These are phyloP conservation scores for Populus simonii DNA, from an alignment of 345 rosid species.

Conservation along the genomic window DNA sequence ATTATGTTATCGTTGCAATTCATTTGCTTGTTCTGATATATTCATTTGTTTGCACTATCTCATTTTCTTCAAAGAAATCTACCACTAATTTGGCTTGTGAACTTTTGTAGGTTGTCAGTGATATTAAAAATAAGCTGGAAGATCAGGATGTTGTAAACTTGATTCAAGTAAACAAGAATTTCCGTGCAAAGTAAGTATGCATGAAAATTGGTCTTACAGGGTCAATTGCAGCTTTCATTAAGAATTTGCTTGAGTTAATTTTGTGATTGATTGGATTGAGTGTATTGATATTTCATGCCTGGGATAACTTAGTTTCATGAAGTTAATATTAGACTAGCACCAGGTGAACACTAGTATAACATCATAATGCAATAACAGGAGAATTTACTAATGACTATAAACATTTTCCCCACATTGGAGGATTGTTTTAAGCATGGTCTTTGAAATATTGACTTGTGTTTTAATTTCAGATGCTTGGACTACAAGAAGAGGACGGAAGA, in stretches of 20 bases:
- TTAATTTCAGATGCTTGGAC: slow-evolving; percentile 56
- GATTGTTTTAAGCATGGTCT: background rate
- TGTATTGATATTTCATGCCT: no score
- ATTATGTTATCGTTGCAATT: background rate
- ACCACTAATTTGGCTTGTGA: background rate
- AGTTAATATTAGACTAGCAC: no score
- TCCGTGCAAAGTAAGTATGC: slow-evolving; percentile 52
- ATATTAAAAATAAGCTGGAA: slow-evolving; percentile 21
- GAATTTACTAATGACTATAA: no score
- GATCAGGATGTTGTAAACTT: slow-evolving; percentile 40
- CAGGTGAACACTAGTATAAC: no score
- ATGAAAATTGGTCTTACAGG: no score
- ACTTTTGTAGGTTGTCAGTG: slow-evolving; percentile 25
- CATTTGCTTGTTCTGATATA: background rate
- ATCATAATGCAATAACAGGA: no score
- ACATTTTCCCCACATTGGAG: background rate
- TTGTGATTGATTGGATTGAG: no score
- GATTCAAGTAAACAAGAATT: slow-evolving; percentile 64
- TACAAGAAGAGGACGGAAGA: slow-evolving; percentile 54
- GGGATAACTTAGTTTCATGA: no score
- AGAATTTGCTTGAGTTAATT: no score
- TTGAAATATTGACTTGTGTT: background rate
- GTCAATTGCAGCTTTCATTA: background rate
- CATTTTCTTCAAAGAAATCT: background rate
- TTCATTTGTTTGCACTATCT: background rate